phyloP scores from a whole-genome alignment of 2,329 filamentous ascomycete genomes.

The Monilinia vaccinii-corymbosi region DNA sequence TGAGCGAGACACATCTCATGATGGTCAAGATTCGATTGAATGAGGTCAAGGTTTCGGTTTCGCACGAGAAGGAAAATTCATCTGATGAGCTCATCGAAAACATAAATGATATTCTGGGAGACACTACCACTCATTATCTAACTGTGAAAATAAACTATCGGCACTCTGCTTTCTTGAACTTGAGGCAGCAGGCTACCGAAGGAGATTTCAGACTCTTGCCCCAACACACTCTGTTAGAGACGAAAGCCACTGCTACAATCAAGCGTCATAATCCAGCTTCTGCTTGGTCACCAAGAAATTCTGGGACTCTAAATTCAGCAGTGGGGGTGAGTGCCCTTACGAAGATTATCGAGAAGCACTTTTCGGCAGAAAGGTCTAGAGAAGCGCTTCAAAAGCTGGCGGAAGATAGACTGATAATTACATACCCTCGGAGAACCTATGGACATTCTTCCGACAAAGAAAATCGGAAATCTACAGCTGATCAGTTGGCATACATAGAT shows the following conservation, averaged over 20 bases:
- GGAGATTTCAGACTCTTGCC: conserved; percentile 30
- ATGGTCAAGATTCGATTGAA: conserved; percentile 24
- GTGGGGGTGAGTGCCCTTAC: conserved; percentile 19
- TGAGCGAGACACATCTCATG: conserved; percentile 25
- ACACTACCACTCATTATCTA: conserved; percentile 40
- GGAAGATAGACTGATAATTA: conserved; percentile 14
- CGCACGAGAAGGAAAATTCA: conserved; percentile 31
- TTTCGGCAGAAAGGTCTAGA: conserved; percentile 16
- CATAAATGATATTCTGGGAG: conserved; percentile 47
- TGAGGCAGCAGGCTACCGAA: conserved; percentile 13
- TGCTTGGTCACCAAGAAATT: conserved; percentile 41
- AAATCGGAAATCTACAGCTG: not conserved
- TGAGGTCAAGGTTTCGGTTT: conserved; percentile 11
- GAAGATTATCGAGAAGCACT: conserved; percentile 21
- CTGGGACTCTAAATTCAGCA: conserved; percentile 28
- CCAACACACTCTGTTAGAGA: conserved; percentile 43
- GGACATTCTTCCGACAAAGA: conserved; percentile 5
- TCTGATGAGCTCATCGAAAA: conserved; percentile 51
- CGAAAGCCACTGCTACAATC: conserved; percentile 42
- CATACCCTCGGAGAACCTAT: conserved; percentile 6
- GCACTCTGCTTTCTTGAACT: conserved; percentile 42
- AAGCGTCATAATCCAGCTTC: conserved; percentile 40
- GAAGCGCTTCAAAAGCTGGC: conserved; percentile 19
- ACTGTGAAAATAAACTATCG: conserved; percentile 44
- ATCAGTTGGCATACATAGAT: not conserved